Conservation (phyloP, 176 grass and related monocot species). For the Eleusine indica region DNA sequence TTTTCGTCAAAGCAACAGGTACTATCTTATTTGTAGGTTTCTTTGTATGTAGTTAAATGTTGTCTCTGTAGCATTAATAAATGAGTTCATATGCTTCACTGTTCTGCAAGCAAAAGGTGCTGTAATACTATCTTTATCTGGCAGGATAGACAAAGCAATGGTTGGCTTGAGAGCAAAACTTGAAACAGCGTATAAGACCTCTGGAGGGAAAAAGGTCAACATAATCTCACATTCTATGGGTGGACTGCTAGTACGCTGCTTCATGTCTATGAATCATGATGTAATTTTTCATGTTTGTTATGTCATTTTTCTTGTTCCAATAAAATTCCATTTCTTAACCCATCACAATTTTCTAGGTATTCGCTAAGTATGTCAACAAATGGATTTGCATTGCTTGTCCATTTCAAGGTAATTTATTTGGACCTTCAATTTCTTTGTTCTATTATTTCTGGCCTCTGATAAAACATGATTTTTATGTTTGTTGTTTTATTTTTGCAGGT, state of each 20-base stretch:
- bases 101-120: slow-evolving; percentile 13
- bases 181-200: slow-evolving; percentile 87
- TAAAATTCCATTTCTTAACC: slow-evolving; percentile 9
- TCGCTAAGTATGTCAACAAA: slow-evolving; percentile 83
- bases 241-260: slow-evolving; percentile 85
- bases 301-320: slow-evolving; percentile 14
- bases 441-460: not conserved
- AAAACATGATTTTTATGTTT: slow-evolving; percentile 21
- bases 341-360: slow-evolving; percentile 49
- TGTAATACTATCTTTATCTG: slow-evolving; percentile 48
- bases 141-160: slow-evolving; percentile 86
- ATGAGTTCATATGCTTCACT: slow-evolving; percentile 15
- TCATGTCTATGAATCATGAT: slow-evolving; percentile 86
- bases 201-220: slow-evolving; percentile 83
- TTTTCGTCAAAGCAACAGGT: slow-evolving; percentile 95
- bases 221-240: slow-evolving; percentile 98
- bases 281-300: slow-evolving; percentile 56
- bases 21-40: slow-evolving; percentile 4
- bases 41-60: not conserved
- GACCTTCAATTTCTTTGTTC: not conserved
- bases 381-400: slow-evolving; percentile 99
- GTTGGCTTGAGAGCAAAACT: slow-evolving; percentile 83
- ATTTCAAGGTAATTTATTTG: slow-evolving; percentile 81
- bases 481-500: slow-evolving; percentile 57
- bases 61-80: slow-evolving; percentile 10